These are phyloP conservation scores for Sporisorium sorghi DNA, from an alignment of 1,284 basidiomycete genomes.

Conservation along the genomic window DNA sequence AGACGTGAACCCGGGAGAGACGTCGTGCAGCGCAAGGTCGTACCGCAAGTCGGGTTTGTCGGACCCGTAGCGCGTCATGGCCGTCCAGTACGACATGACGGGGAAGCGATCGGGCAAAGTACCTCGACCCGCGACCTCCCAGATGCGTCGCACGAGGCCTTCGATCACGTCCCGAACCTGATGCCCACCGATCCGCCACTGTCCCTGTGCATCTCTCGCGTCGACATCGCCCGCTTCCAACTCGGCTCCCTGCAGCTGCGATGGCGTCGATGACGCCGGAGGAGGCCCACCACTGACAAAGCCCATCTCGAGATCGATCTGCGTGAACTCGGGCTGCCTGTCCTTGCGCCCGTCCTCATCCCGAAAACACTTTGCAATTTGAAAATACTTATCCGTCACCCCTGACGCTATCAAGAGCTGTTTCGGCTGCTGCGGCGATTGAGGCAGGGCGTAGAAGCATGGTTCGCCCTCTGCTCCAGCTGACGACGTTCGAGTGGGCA, in stretches of 20 bases:
- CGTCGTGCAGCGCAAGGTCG: conserved; percentile 72
- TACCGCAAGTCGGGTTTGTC: conserved; percentile 95
- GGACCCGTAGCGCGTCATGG: conserved; percentile 77
- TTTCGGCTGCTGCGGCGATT: conserved; percentile 96
- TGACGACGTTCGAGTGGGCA: conserved; percentile 77
- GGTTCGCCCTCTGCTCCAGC: conserved; percentile 70
- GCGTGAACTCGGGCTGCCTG: conserved; percentile 95
- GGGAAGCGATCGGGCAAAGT: conserved; percentile 70
- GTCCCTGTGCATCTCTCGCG: conserved; percentile 30
- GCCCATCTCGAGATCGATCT: conserved; percentile 95
- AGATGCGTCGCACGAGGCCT: conserved; percentile 72
- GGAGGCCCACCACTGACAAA: conserved; percentile 82
- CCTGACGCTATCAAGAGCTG: conserved; percentile 92
- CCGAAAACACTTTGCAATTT: conserved; percentile 91
- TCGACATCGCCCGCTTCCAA: neutral
- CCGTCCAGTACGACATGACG: conserved; percentile 59
- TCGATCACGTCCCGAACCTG: conserved; percentile 61
- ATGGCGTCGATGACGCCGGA: conserved; percentile 55
- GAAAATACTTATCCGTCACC: conserved; percentile 88
- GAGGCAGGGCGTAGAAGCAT: conserved; percentile 87
- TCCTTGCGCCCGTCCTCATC: conserved; percentile 95
- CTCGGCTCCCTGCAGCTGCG: too few species aligned
- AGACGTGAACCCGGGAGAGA: conserved; percentile 33
- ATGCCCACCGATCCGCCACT: conserved; percentile 78
- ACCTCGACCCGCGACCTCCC: conserved; percentile 76